Conservation (phyloP, 371 early-diverging fungal species). For the Mucor ambiguus region DNA sequence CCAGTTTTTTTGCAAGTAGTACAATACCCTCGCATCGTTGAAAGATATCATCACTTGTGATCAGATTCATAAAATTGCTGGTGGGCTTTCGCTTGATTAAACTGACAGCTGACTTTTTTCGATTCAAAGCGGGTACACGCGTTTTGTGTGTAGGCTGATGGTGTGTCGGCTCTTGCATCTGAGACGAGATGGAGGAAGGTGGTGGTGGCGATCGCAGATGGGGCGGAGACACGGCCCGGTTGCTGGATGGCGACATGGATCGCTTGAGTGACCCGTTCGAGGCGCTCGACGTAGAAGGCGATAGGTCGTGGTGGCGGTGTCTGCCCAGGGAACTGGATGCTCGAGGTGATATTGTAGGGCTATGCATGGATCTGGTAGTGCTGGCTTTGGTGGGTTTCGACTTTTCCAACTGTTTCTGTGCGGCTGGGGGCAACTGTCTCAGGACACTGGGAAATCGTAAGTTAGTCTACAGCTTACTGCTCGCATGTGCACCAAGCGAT, state of each 20-base stretch:
- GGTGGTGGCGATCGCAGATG: constrained; percentile 67
- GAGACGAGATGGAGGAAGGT: constrained; percentile 27
- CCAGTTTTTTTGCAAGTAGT: constrained; percentile 35
- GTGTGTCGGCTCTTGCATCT: constrained; percentile 11
- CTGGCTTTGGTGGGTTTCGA: constrained; percentile 14
- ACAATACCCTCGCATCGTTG: constrained; percentile 36
- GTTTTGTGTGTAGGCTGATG: constrained; percentile 28
- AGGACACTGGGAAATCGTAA: constrained; percentile 24
- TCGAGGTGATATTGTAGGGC: constrained; percentile 32
- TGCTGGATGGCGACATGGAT: constrained; percentile 25
- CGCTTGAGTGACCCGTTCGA: constrained; percentile 30
- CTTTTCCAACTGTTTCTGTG: constrained; percentile 43
- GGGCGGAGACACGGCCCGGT: constrained; percentile 80
- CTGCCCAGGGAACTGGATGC: constrained; percentile 39
- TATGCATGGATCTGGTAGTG: constrained; percentile 16
- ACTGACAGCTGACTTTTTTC: constrained; percentile 42
- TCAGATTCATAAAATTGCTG: constrained; percentile 28
- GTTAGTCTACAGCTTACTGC: neutral
- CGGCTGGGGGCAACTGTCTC: constrained; percentile 22
- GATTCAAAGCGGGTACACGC: constrained; percentile 36
- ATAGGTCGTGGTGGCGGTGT: constrained; percentile 26
- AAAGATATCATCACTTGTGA: constrained; percentile 35
- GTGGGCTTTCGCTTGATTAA: constrained; percentile 35
- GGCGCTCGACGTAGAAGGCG: constrained; percentile 37
- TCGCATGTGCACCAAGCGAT: neutral